Evolutionary conservation across 2,329 filamentous ascomycete species (phyloP), one percentile per base, ranked within the genome.

Genomic region (Penicillium sp.): DNA sequence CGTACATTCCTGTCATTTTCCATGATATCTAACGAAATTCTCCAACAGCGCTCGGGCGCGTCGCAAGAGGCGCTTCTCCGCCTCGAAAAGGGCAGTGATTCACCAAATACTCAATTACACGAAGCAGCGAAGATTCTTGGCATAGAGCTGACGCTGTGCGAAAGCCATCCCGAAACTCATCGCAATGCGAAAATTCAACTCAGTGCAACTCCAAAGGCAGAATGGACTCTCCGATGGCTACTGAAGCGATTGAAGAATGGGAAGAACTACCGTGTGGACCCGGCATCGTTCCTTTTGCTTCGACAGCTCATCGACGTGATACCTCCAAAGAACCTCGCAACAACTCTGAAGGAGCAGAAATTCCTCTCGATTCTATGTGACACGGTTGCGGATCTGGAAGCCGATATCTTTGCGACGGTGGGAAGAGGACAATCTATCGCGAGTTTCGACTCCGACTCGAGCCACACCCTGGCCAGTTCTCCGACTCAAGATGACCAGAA

Each of bases 281-380:
- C 66, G n/a, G 61, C 61, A 40, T 71, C 74, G 27, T 84, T 80
- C 61, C 60, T 72, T 75, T 76, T 81, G 44, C 61, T 87, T 48
- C 76, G 81, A 70, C 82, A 83, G 75, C 73, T 88, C 1, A 75
- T 87, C 46, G 82, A 84, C 59, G 77, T 82, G n/a, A 81, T 92
- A 15, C 84, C 88, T 0, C 73, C 83, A 0, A 83, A 86, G 40
- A 84, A 82, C 9, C 75, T 88, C 23, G 87, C 88, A 7, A 83
- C 83, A 50, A 82, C 87, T 3, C 76, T 95, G 6, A 83, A 81
- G 20, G 84, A 90, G 50, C 78, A 84, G 49, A 79, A 81, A 40
- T 88, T 95, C 46, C 71, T 87, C 29, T 69, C 72, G 1, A 79
- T 89, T 8, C 66, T 95, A 37, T 81, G 84, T 59, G 79, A 82